Percentiles rank a stretch among this genome's conserved stretches.
Conservation (phyloP, 1,284 basidiomycete genomes). For the Austroboletus olivaceoglutinosus region DNA sequence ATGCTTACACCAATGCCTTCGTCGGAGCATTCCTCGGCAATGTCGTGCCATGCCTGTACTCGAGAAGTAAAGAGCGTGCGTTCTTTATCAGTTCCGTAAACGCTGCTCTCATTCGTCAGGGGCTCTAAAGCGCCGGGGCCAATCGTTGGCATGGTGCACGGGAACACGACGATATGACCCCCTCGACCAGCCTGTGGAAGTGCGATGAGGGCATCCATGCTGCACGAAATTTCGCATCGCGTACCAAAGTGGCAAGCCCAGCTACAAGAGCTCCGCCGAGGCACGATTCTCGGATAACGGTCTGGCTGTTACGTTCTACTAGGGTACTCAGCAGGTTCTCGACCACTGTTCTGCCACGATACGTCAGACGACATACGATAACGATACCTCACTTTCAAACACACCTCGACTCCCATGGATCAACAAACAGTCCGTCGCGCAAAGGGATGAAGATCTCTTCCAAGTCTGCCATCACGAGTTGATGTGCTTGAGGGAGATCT, state of each 20-base stretch:
- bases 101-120: slow-evolving; percentile 59
- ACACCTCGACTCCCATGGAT: slow-evolving; percentile 71
- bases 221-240: slow-evolving; percentile 23
- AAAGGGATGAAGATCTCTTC: slow-evolving; percentile 91
- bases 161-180: slow-evolving; percentile 85
- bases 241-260: slow-evolving; percentile 70
- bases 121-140: slow-evolving; percentile 71
- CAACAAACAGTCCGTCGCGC: slow-evolving; percentile 74
- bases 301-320: slow-evolving; percentile 62
- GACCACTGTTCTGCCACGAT: slow-evolving; percentile 48
- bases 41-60: slow-evolving; percentile 74
- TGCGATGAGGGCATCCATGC: slow-evolving; percentile 8
- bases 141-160: slow-evolving; percentile 73
- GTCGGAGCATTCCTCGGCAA: slow-evolving; percentile 87
- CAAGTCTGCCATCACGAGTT: slow-evolving; percentile 87
- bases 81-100: slow-evolving; percentile 93
- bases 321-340: slow-evolving; percentile 66
- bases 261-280: slow-evolving; percentile 81
- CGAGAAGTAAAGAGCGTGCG: slow-evolving; percentile 76
- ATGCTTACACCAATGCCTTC: slow-evolving; percentile 90
- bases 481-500: slow-evolving; percentile 57
- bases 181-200: slow-evolving; percentile 68
- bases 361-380: slow-evolving; percentile 8
- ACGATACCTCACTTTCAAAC: slow-evolving; percentile 14
- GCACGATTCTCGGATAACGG: slow-evolving; percentile 50